These are phyloP conservation scores for Pseudotsuga menziesii DNA, from an alignment of 75 land plant genomes.

Conservation along the genomic window DNA sequence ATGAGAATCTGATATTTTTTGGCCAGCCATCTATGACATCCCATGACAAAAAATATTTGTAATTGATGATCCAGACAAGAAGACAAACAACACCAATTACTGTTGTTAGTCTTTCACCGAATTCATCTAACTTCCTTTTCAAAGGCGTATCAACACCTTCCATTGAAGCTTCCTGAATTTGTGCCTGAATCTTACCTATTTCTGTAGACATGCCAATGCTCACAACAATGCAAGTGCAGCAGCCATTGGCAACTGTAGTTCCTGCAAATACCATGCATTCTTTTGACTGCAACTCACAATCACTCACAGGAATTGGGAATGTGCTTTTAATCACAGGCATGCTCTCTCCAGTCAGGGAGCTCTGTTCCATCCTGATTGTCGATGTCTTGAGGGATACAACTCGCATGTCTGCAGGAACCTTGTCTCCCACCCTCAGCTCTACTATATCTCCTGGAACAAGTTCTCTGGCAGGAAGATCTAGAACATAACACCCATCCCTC, in stretches of 20 bases:
- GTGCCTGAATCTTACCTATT: slow-evolving; percentile 79
- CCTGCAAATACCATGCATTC: slow-evolving; percentile 89
- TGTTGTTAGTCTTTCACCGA: slow-evolving; percentile 62
- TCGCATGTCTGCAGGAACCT: slow-evolving; percentile 87
- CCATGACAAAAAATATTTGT: slow-evolving; percentile 73
- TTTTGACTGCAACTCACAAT: slow-evolving; percentile 74
- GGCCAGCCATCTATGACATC: slow-evolving; percentile 67
- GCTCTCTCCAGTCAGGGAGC: slow-evolving; percentile 85
- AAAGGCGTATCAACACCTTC: slow-evolving; percentile 77
- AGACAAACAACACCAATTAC: slow-evolving; percentile 68
- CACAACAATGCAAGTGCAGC: slow-evolving; percentile 58
- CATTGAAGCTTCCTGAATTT: slow-evolving; percentile 76
- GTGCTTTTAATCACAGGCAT: slow-evolving; percentile 58
- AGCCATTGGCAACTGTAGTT: slow-evolving; percentile 79
- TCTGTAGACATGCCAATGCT: slow-evolving; percentile 81
- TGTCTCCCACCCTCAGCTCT: slow-evolving; percentile 77
- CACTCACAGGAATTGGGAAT: slow-evolving; percentile 30
- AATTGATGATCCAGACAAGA: slow-evolving; percentile 77
- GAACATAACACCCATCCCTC: slow-evolving; percentile 47
- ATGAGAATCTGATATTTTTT: slow-evolving; percentile 59
- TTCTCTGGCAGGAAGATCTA: slow-evolving; percentile 69
- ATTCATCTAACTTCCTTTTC: slow-evolving; percentile 88
- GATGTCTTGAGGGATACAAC: slow-evolving; percentile 53
- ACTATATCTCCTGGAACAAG: slow-evolving; percentile 92
- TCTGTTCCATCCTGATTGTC: slow-evolving; percentile 71